Evolutionary conservation across 345 rosid species (phyloP).

Genomic region (Populus alba): DNA sequence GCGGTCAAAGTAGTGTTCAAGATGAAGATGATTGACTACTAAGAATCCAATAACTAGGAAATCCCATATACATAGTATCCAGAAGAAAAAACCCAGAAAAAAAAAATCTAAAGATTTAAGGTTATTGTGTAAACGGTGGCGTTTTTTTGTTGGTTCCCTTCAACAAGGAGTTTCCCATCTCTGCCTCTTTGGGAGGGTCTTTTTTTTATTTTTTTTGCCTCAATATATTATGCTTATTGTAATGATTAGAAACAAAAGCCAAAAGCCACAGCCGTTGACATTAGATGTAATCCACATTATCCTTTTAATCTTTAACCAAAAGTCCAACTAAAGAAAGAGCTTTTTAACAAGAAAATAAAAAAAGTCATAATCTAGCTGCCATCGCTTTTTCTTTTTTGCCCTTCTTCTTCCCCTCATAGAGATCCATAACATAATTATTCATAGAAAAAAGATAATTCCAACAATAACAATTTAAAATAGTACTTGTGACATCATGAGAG

Average conservation of each 20-base stretch:
- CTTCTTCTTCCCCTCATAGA: too few species aligned
- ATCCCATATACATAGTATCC: too few species aligned
- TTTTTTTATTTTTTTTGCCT: too few species aligned
- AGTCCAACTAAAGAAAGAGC: neutral
- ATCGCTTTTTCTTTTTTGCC: neutral
- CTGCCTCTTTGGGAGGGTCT: neutral
- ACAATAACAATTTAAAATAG: neutral
- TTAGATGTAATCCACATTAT: constrained; percentile 20
- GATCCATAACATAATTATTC: neutral
- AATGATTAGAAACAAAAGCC: neutral
- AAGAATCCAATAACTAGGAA: too few species aligned
- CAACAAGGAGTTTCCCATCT: too few species aligned
- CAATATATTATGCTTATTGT: neutral
- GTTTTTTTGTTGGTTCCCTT: too few species aligned
- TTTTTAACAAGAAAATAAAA: neutral
- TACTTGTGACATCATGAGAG: neutral
- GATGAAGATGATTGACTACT: neutral
- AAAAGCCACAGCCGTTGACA: constrained; percentile 29
- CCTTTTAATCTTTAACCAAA: neutral
- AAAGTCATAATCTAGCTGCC: neutral
- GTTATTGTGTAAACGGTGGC: too few species aligned
- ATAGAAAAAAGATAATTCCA: neutral
- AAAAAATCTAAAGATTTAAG: too few species aligned
- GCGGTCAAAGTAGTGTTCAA: neutral
- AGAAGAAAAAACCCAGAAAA: too few species aligned